Evolutionary conservation across 2,329 filamentous ascomycete species (phyloP).

Genomic region (Claviceps africana): DNA sequence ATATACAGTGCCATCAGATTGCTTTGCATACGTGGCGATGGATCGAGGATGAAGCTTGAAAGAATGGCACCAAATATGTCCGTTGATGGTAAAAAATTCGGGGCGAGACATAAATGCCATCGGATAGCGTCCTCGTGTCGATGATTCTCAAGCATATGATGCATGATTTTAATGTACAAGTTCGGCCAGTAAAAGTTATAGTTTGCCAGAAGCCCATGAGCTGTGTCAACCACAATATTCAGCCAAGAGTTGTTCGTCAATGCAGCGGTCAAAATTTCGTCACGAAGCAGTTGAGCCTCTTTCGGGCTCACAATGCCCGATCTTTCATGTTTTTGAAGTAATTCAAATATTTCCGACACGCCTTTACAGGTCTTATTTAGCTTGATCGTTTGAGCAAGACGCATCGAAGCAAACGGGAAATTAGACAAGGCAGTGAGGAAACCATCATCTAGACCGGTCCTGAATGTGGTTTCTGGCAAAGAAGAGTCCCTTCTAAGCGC

Average conservation of each 20-base stretch:
- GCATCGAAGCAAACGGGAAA: constrained; percentile 10
- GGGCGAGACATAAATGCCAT: constrained; percentile 34
- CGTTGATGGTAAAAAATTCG: constrained; percentile 27
- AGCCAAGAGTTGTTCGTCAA: constrained; percentile 14
- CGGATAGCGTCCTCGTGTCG: constrained; percentile 24
- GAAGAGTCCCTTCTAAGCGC: not conserved
- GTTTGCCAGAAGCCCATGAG: constrained; percentile 20
- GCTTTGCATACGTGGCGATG: constrained; percentile 22
- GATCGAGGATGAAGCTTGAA: constrained; percentile 27
- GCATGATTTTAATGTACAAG: constrained; percentile 33
- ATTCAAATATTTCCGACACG: constrained; percentile 15
- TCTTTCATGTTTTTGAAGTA: constrained; percentile 9
- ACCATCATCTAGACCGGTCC: not conserved
- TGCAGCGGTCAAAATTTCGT: constrained; percentile 17
- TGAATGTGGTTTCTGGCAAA: not conserved
- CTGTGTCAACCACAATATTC: constrained; percentile 13
- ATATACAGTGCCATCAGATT: constrained; percentile 32
- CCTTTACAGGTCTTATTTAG: constrained; percentile 12
- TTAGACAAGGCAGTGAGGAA: constrained; percentile 4
- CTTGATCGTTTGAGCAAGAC: constrained; percentile 9
- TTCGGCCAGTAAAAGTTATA: constrained; percentile 32
- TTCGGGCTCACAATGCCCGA: constrained; percentile 10
- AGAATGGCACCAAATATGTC: constrained; percentile 29
- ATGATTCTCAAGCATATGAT: constrained; percentile 26
- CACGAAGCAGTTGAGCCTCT: constrained; percentile 15